Conservation (phyloP, 148 eudicot genomes). For the Silene latifolia region DNA sequence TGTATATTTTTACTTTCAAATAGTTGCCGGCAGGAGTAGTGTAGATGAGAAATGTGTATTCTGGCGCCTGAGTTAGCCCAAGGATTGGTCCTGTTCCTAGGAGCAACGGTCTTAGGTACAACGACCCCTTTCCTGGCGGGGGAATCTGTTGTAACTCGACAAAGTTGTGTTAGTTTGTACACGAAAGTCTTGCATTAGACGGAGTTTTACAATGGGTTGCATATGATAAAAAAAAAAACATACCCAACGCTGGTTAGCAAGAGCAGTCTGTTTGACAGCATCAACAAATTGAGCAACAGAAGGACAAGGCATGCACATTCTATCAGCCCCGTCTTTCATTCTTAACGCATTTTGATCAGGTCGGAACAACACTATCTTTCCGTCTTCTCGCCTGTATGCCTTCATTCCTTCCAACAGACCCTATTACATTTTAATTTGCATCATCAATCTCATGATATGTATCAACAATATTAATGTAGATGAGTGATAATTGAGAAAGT, state of each 20-base stretch:
- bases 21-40: constrained; percentile 81
- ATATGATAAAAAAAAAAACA: background rate
- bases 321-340: constrained; percentile 41
- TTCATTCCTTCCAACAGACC: constrained; percentile 49
- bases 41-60: constrained; percentile 71
- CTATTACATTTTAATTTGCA: constrained; percentile 12
- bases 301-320: constrained; percentile 52
- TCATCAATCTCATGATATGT: too few relatives aligned
- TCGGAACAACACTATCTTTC: constrained; percentile 31
- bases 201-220: background rate
- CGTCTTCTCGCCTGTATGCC: constrained; percentile 31
- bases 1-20: constrained; percentile 49
- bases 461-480: too few relatives aligned
- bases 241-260: constrained; percentile 49
- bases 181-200: background rate
- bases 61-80: constrained; percentile 69
- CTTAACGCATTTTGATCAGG: constrained; percentile 42
- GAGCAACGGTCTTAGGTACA: constrained; percentile 75
- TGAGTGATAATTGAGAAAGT: too few relatives aligned
- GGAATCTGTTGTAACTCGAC: constrained; percentile 53
- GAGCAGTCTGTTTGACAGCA: constrained; percentile 42
- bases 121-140: constrained; percentile 77
- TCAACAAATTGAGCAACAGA: constrained; percentile 43
- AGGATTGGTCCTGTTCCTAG: constrained; percentile 71
- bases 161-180: background rate